Evolutionary conservation across 805 yeast genomes (phyloP), one percentile per base, ranked within the genome.

Genomic region (Hanseniaspora pseudoguilliermondii): DNA sequence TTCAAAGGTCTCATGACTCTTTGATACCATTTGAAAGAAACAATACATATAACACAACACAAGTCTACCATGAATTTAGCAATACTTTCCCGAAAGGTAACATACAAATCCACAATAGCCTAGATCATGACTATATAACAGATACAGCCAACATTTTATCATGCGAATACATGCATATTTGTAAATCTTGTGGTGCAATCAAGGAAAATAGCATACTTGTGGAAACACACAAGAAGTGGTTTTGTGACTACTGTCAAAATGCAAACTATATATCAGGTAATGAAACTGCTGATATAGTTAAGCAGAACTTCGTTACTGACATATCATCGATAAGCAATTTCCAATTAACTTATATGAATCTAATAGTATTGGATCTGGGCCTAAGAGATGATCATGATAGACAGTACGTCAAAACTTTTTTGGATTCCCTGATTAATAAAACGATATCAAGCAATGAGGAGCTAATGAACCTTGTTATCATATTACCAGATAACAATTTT

Each of bases 61-160:
- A 47, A 35, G n/a, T 54, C 7, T 55, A 21, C 40, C 41, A 44
- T 39, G 43, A 35, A 13, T 40, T 42, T 29, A 49, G 41, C 13
- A 23, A 51, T 15, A 53, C 47, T 6, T 53, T 53, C n/a, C 55
- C 55, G 18, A 51, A 51, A 20, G 58, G 58, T 9, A 49, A 56
- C 16, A 34, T 50, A 2, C 52, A 56, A 15, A 36, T 47, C 1
- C 20, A 32, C 18, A 42, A 35, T 5, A 46, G 47, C 2, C 10
- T 51, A 25, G 55, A 47, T 20, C 21, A 29, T 18, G 10, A 32
- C 7, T 15, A 16, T n/a, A 49, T 20, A 18, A 18, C 34, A 35
- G 15, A 21, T 11, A 8, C 2, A 25, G n/a, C 18, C 4, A 32
- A 23, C 21, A 9, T 11, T 18, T 18, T 18, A 11, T 23, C 42